Conservation (phyloP, 1,284 basidiomycete species). For the Mycosarcoma maydis region DNA sequence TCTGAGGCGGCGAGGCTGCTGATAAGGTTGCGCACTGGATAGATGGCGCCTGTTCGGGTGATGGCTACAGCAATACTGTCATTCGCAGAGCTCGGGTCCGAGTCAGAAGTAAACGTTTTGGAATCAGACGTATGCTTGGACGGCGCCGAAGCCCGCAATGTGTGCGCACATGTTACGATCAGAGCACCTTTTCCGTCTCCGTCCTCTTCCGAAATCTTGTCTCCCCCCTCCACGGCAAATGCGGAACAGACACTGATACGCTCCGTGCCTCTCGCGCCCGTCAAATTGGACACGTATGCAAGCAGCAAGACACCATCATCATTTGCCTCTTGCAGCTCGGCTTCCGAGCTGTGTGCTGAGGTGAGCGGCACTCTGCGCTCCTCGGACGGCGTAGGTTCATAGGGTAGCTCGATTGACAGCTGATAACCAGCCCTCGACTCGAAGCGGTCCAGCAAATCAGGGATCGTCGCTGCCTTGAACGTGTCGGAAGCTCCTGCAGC, state of each 20-base stretch:
- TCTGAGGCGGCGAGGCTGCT: conserved; percentile 75
- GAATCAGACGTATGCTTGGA: conserved; percentile 39
- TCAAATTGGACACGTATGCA: conserved; percentile 71
- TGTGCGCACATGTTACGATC: conserved; percentile 76
- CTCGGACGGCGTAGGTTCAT: conserved; percentile 53
- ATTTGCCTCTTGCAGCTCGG: conserved; percentile 45
- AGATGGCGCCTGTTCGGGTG: conserved; percentile 67
- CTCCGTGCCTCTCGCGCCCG: conserved; percentile 68
- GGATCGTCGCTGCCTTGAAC: conserved; percentile 23
- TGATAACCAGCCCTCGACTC: conserved; percentile 43
- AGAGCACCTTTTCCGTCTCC: conserved; percentile 67
- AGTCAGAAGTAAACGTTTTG: not conserved
- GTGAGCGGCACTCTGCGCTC: conserved; percentile 53
- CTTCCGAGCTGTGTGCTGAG: conserved; percentile 45
- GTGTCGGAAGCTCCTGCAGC: conserved; percentile 8
- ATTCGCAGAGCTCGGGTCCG: not conserved
- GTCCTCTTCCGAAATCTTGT: conserved; percentile 44
- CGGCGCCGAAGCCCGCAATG: conserved; percentile 68
- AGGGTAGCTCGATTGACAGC: conserved; percentile 60
- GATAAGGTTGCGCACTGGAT: conserved; percentile 71
- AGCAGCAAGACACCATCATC: conserved; percentile 72
- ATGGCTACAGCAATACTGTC: conserved; percentile 66
- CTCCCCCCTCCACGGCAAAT: conserved; percentile 71
- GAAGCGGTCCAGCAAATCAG: conserved; percentile 27
- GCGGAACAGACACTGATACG: conserved; percentile 74